Conservation (phyloP, 768 basidiomycete genomes). For the Kockovaella imperatae region DNA sequence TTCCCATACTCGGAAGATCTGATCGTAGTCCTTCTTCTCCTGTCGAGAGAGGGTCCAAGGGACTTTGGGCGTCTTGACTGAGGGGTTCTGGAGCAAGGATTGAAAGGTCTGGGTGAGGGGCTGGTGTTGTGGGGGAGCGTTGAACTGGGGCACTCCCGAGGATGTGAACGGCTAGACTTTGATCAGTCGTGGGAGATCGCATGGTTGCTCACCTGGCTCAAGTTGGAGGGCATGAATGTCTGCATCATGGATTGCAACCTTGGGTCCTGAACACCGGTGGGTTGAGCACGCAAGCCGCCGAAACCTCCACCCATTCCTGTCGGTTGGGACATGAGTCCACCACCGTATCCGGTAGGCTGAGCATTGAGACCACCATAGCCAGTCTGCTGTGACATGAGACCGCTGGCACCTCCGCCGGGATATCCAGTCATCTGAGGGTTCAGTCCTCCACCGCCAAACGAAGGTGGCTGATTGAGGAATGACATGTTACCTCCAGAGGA, state of each 20-base stretch:
- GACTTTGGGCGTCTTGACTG: constrained; percentile 59
- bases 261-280: constrained; percentile 52
- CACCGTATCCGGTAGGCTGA: constrained; percentile 14
- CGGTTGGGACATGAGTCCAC: constrained; percentile 8
- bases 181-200: constrained; percentile 5
- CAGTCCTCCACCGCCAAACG: constrained; percentile 15
- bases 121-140: constrained; percentile 49
- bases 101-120: constrained; percentile 76
- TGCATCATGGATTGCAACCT: constrained; percentile 80
- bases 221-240: constrained; percentile 70
- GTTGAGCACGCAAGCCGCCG: constrained; percentile 31
- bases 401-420: constrained; percentile 44
- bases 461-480: constrained; percentile 35
- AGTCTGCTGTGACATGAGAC: constrained; percentile 29
- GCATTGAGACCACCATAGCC: constrained; percentile 12
- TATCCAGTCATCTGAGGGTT: constrained; percentile 60
- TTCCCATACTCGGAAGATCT: constrained; percentile 98
- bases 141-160: constrained; percentile 55
- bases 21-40: constrained; percentile 94
- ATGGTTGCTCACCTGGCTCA: constrained; percentile 30
- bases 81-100: constrained; percentile 69
- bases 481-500: constrained; percentile 17
- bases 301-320: constrained; percentile 15
- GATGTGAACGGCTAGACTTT: constrained; percentile 36
- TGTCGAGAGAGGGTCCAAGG: constrained; percentile 79